Evolutionary conservation across 768 basidiomycete genomes (phyloP).

Genomic region (Psilocybe tampanensis): DNA sequence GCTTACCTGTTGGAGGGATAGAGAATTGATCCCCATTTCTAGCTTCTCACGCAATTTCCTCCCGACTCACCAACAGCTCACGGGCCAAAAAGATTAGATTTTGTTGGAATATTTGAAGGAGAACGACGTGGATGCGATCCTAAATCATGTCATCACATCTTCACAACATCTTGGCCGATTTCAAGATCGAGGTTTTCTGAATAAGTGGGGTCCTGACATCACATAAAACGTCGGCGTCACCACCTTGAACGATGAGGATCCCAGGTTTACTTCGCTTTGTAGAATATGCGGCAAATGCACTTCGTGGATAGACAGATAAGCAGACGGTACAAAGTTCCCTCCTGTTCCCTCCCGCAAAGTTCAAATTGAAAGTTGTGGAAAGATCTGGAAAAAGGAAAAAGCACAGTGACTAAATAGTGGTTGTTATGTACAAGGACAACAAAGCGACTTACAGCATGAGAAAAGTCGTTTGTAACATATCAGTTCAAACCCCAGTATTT

Average conservation of each 20-base stretch:
- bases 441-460: not conserved
- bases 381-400: not conserved
- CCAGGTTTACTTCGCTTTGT: no score
- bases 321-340: no score
- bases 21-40: no score
- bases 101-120: not conserved
- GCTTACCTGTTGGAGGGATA: no score
- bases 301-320: no score
- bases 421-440: not conserved
- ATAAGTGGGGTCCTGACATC: no score
- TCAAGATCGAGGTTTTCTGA: no score
- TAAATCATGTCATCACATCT: not conserved
- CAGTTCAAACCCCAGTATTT: not conserved
- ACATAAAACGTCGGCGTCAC: no score
- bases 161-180: not conserved
- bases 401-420: not conserved
- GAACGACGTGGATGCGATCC: not conserved
- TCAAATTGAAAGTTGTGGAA: not conserved
- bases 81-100: not conserved
- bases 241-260: no score
- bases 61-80: not conserved
- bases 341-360: no score
- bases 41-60: not conserved
- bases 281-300: no score
- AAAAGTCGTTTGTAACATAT: not conserved